phyloP scores from a whole-genome alignment of 441 rosid species.

The Erysimum cheiri region DNA sequence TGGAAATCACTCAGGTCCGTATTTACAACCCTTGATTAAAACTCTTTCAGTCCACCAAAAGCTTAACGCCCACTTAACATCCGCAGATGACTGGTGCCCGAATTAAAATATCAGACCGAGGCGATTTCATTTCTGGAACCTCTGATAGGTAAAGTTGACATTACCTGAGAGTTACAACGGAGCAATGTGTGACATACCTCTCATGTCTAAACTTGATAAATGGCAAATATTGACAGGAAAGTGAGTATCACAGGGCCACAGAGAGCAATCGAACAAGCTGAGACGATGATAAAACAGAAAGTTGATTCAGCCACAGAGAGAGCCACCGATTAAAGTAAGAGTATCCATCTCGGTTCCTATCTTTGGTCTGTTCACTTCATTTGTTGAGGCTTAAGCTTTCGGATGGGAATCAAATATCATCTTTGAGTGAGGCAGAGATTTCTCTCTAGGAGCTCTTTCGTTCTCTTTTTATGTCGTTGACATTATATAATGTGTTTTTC shows the following conservation, averaged over 20 bases:
- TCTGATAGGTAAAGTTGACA: constrained; percentile 62
- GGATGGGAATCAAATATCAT: constrained; percentile 37
- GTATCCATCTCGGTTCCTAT: constrained; percentile 45
- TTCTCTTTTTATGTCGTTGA: constrained; percentile 24
- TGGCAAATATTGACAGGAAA: constrained; percentile 63
- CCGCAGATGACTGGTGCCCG: constrained; percentile 89
- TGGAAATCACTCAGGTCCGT: constrained; percentile 92
- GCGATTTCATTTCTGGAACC: constrained; percentile 96
- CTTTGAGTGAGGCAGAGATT: constrained; percentile 38
- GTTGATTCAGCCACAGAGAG: constrained; percentile 89
- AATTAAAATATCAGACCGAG: constrained; percentile 94
- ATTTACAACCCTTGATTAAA: not conserved
- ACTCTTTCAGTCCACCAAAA: constrained; percentile 12
- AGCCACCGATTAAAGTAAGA: constrained; percentile 55
- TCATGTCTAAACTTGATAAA: constrained; percentile 25
- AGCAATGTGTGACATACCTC: constrained; percentile 11
- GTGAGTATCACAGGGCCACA: constrained; percentile 93
- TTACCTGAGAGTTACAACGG: not conserved
- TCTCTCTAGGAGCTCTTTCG: constrained; percentile 39
- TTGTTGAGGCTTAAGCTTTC: constrained; percentile 40
- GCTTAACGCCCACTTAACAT: constrained; percentile 7
- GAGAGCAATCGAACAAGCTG: constrained; percentile 85
- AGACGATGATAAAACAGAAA: constrained; percentile 93
- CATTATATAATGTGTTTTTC: constrained; percentile 31
- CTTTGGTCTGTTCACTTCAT: constrained; percentile 28